A percentile compares a stretch with the other conserved stretches of the same genome.
These are phyloP conservation scores for Candida pseudocylindracea DNA, from an alignment of 1,139 yeast species.

Conservation along the genomic window DNA sequence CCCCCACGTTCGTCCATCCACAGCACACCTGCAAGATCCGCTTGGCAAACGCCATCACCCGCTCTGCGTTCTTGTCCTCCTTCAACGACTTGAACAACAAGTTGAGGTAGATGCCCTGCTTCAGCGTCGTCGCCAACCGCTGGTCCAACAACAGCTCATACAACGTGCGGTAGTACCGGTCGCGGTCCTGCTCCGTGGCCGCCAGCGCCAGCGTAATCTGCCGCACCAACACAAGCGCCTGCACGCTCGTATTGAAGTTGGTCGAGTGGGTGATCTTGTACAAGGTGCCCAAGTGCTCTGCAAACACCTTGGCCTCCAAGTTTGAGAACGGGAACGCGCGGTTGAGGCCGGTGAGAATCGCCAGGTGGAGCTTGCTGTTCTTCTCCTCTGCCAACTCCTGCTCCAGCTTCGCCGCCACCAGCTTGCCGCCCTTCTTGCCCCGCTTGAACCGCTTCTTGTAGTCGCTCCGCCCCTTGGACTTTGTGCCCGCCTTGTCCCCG, in stretches of 20 bases:
- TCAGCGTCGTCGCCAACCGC: slow-evolving; percentile 63
- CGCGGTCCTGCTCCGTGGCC: slow-evolving; percentile 32
- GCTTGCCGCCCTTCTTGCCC: slow-evolving; percentile 62
- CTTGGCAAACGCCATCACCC: slow-evolving; percentile 81
- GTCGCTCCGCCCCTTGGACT: slow-evolving; percentile 29
- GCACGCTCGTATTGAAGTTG: slow-evolving; percentile 85
- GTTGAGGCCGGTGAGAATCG: slow-evolving; percentile 83
- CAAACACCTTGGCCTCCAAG: slow-evolving; percentile 50
- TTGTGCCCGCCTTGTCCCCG: slow-evolving; percentile 14
- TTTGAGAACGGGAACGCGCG: slow-evolving; percentile 90
- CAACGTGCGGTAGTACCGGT: slow-evolving; percentile 70
- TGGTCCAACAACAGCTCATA: slow-evolving; percentile 82
- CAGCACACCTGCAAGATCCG: slow-evolving; percentile 70
- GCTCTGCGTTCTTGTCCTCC: slow-evolving; percentile 34
- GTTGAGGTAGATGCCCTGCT: slow-evolving; percentile 76
- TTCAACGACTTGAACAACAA: slow-evolving; percentile 68
- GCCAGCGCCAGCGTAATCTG: slow-evolving; percentile 21
- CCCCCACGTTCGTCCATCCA: slow-evolving; percentile 78
- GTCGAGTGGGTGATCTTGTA: slow-evolving; percentile 86
- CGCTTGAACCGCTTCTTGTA: slow-evolving; percentile 24
- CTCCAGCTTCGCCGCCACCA: slow-evolving; percentile 40
- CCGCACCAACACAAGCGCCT: slow-evolving; percentile 68
- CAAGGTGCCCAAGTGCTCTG: slow-evolving; percentile 60
- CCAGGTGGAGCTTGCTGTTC: slow-evolving; percentile 69
- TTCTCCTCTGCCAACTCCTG: slow-evolving; percentile 64